Evolutionary conservation across 306 rosid genomes (phyloP), one percentile per base, ranked within the genome.

Genomic region (Casuarina equisetifolia): DNA sequence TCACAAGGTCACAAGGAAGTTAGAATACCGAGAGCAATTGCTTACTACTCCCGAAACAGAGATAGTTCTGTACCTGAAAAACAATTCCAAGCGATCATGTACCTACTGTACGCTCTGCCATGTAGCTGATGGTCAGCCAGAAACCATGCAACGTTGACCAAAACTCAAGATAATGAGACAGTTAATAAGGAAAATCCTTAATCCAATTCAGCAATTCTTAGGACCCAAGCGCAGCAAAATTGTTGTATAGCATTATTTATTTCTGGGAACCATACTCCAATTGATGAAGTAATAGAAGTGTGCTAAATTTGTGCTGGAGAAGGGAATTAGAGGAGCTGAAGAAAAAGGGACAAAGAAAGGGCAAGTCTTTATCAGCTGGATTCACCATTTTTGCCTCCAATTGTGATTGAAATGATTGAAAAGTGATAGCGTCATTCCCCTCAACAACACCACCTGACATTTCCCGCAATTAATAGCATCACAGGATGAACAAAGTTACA

Each of bases 41-140:
- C 19, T 40, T 11, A 77, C 32, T 0, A 25, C 71, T 17, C 62
- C 49, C 48, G 9, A 63, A 43, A 79, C 70, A 67, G 72, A 66
- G 44, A 79, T 49, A 77, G 76, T 64, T 68, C 78, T 80, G 72
- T 85, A 92, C 98, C 97, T 90, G 98, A 82, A 90, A 94, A 83
- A 94, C 98, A 39, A 90, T 82, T 74, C 98, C 98, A 75, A 94
- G 92, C 53, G 98, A 94, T 81, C 98, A 97, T n/a, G 92, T 90
- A 74, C 98, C 98, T 35, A 94, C 98, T 79, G 90, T 92, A 67
- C 97, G 97, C 79, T 94, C 97, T 3, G 98, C 98, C 98, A 94
- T 94, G 86, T 92, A 94, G 84, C 97, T 94, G 87, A 92, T 84
- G 45, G 98, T 94, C 98, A 92, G 92, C 74, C 70, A 63, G 57